Conservation (phyloP, 768 basidiomycete species). For the Amanita exitialis region DNA sequence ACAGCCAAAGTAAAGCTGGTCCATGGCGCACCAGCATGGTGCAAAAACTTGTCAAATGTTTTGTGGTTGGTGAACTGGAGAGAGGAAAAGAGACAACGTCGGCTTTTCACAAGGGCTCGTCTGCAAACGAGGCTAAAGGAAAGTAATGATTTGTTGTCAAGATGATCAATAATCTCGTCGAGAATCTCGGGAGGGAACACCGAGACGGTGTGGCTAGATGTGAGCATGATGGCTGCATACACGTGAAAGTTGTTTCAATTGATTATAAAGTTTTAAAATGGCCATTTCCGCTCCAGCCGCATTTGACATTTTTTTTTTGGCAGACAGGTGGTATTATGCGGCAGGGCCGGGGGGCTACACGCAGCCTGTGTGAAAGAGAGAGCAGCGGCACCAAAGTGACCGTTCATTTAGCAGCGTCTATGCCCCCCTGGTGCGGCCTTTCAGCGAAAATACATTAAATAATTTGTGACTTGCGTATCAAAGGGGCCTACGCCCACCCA, state of each 20-base stretch:
- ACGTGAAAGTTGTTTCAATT: not conserved
- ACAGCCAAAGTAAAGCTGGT: conserved; percentile 1
- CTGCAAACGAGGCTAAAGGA: conserved; percentile 1
- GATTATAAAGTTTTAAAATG: not conserved
- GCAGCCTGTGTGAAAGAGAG: no score
- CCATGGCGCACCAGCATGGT: not conserved
- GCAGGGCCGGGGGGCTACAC: no score
- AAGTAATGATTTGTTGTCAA: not conserved
- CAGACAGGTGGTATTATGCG: no score
- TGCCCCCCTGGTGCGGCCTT: no score
- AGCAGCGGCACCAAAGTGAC: no score
- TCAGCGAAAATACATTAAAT: no score
- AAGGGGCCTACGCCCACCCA: no score
- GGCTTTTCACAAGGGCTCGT: not conserved
- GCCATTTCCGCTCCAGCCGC: not conserved
- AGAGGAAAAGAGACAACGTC: conserved; percentile 1
- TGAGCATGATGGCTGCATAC: not conserved
- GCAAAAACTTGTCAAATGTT: not conserved
- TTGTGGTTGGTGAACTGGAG: conserved; percentile 1
- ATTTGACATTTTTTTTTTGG: no score
- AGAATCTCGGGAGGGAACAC: not conserved
- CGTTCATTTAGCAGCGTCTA: no score
- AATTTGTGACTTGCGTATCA: no score
- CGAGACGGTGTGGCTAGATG: not conserved
- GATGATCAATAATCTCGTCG: not conserved